phyloP scores from a whole-genome alignment of 2,329 filamentous ascomycete genomes.

The Stachybotrys echinatus region DNA sequence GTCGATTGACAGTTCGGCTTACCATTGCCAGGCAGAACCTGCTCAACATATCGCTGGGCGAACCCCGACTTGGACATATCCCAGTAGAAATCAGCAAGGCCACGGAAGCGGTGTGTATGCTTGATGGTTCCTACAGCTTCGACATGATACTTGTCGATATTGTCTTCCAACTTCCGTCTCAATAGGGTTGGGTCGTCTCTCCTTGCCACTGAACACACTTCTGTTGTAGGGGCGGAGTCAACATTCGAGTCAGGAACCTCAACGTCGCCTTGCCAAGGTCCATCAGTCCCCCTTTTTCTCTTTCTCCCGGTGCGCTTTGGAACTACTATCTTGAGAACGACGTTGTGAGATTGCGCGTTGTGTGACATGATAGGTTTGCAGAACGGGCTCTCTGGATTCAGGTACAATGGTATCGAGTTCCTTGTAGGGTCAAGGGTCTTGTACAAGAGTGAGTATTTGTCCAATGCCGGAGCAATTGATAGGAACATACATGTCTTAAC shows the following conservation, averaged over 20 bases:
- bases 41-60: slow-evolving; percentile 64
- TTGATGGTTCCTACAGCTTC: slow-evolving; percentile 68
- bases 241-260: slow-evolving; percentile 21
- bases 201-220: slow-evolving; percentile 37
- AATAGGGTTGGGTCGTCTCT: slow-evolving; percentile 51
- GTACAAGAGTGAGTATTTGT: background rate
- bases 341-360: slow-evolving; percentile 70
- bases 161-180: slow-evolving; percentile 64
- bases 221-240: slow-evolving; percentile 6
- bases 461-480: background rate
- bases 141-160: slow-evolving; percentile 58
- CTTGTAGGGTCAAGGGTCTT: slow-evolving; percentile 45
- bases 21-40: slow-evolving; percentile 69
- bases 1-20: slow-evolving; percentile 39
- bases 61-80: slow-evolving; percentile 64
- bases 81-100: slow-evolving; percentile 84
- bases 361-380: slow-evolving; percentile 74
- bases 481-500: slow-evolving; percentile 29
- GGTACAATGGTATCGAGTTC: slow-evolving; percentile 60
- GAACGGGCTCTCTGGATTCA: slow-evolving; percentile 75
- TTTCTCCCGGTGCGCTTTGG: slow-evolving; percentile 83
- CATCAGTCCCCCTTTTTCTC: slow-evolving; percentile 71
- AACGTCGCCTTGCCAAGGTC: slow-evolving; percentile 51
- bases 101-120: slow-evolving; percentile 81
- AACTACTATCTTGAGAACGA: slow-evolving; percentile 80